Percentiles rank a stretch among this genome's conserved stretches.
Conservation (phyloP, 2,329 filamentous ascomycete genomes). For the Sarocladium oryzae region DNA sequence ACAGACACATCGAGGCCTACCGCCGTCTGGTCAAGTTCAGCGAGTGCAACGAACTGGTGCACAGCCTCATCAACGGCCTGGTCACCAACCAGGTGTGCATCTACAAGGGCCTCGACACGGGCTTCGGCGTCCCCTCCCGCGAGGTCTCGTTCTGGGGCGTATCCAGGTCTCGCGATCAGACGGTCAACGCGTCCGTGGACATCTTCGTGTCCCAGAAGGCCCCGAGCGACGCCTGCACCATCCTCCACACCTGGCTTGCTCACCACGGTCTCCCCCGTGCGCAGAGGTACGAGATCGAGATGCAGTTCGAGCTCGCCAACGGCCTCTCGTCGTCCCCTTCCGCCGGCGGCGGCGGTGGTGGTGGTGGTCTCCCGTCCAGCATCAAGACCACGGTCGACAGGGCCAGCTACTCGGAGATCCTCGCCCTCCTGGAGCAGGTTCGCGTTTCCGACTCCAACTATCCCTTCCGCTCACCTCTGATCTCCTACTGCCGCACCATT, state of each 20-base stretch:
- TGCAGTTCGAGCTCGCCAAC: constrained; percentile 18
- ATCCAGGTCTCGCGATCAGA: constrained; percentile 15
- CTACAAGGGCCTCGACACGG: constrained; percentile 29
- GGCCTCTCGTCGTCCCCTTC: background rate
- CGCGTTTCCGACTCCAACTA: constrained; percentile 18
- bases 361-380: constrained; percentile 19
- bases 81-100: constrained; percentile 18
- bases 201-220: constrained; percentile 29
- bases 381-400: constrained; percentile 20
- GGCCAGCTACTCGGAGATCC: constrained; percentile 23
- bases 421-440: constrained; percentile 26
- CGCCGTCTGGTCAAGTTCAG: constrained; percentile 15
- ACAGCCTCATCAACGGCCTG: constrained; percentile 21
- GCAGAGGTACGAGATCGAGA: constrained; percentile 26
- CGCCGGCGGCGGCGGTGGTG: too few species aligned
- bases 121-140: constrained; percentile 25
- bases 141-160: constrained; percentile 28
- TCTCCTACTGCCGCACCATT: constrained; percentile 18
- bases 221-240: constrained; percentile 22
- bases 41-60: constrained; percentile 17
- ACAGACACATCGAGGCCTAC: constrained; percentile 20
- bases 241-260: constrained; percentile 31
- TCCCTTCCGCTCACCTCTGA: constrained; percentile 20
- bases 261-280: constrained; percentile 26
- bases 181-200: constrained; percentile 17